Evolutionary conservation across 371 early-diverging fungal genomes (phyloP), one percentile per base, ranked within the genome.

Genomic region (Blakeslea trispora): DNA sequence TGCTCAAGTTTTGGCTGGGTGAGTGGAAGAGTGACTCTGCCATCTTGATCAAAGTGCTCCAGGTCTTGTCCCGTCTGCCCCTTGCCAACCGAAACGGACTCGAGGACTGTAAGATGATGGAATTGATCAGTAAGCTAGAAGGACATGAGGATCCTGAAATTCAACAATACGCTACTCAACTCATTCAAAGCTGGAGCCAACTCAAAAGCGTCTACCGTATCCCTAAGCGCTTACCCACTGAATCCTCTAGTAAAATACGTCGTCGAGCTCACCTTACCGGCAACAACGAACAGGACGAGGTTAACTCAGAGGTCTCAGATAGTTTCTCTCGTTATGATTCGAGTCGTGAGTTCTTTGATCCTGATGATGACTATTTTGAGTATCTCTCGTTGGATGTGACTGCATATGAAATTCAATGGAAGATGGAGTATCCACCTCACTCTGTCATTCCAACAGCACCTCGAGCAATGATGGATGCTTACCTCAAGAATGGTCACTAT

Each of bases 51-150:
- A 74, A 71, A 41, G 61, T 67, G 0, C 11, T 71, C 3, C 49
- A 60, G 14, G 66, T 66, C 3, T 39, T 71, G 23, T 42, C 54
- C 3, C 53, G 50, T 24, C 35, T 71, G 53, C 88, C 89, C 6
- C 67, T 89, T 9, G 69, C 83, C 13, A 88, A 88, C 28, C 72
- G 81, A 34, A 90, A 88, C 62, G 83, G 89, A 1, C 67, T 90
- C 6, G 90, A 88, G 46, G 90, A 90, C 43, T 75, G 78, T 14
- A 73, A 81, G 22, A 71, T 86, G 59, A 72, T 77, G 49, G 81
- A 81, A 18, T 66, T 81, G 19, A 63, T 84, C 9, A 74, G 69
- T 5, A 78, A 66, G 31, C 61, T 81, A 14, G 70, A 69, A 0
- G 57, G 64, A 1, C 68, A 74, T 22, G 70, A 72, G 4, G 68